Base-by-base conservation (phyloP, 768 basidiomycete species). In the Termitomyces sp. region DNA sequence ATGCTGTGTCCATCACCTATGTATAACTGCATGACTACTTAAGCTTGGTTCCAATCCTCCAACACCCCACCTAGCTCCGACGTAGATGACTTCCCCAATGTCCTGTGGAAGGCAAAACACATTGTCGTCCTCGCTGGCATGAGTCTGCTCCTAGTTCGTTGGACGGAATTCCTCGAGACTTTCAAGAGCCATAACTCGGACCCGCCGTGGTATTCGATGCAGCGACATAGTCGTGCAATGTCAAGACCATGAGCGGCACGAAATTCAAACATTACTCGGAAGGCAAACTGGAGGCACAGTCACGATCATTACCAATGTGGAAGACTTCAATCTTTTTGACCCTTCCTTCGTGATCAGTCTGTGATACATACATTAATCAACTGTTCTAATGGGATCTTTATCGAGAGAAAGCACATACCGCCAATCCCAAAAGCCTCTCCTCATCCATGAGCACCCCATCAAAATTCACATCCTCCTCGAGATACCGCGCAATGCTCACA, bases 361-460 rank as follows among this genome's bases (percentile, higher is more conserved):
- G 24, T 35, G 18, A 38, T 38, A 28, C 15, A 39, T 22, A 22
- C n/a, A 18, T 54, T 22, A 59, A 15, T 7, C 18, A 28, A 4
- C 28, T 28, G 28, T 4, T 28, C 28, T 28, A 28, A 4, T n/a
- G n/a, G n/a, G n/a, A n/a, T n/a, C n/a, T 4, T 28, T 28, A 28
- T 22, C 22, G 22, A 42, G 20, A 15, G 20, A 38, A 39, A 9
- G 32, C 5, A 72, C 75, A 39, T 61, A 77, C 76, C 55, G 61
- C 63, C 28, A 78, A 64, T 8, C 76, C 77, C 38, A 80, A 51
- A 8, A 80, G 63, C 64, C 77, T 71, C 60, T 79, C 75, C 63
- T 80, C 79, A 40, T 79, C 79, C 68, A 79, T 68, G 49, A 80
- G 62, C 20, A 78, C 65, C 2, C 75, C 76, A 49, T 73, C 66